These are phyloP conservation scores for Maudiozyma pseudohumilis DNA, from an alignment of 805 yeast species.

Conservation along the genomic window DNA sequence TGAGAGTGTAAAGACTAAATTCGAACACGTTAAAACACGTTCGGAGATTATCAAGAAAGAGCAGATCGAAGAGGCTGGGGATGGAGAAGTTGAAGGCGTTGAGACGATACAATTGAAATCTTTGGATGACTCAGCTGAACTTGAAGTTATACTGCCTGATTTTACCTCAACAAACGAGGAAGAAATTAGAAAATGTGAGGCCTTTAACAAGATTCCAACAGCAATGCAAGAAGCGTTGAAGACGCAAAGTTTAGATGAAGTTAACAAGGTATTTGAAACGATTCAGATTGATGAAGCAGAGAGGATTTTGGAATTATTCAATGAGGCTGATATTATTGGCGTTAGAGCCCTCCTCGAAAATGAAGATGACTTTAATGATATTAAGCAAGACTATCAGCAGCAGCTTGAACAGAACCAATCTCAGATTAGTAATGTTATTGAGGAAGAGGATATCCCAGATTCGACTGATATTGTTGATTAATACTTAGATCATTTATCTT, in stretches of 20 bases:
- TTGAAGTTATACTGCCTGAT: constrained; percentile 61
- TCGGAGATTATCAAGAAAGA: constrained; percentile 58
- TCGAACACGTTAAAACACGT: constrained; percentile 60
- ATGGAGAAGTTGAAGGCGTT: constrained; percentile 47
- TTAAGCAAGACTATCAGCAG: constrained; percentile 36
- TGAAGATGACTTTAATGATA: constrained; percentile 55
- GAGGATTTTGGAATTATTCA: constrained; percentile 56
- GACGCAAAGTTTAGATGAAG: constrained; percentile 61
- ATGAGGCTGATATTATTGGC: constrained; percentile 75
- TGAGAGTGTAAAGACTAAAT: constrained; percentile 66
- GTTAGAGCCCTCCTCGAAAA: constrained; percentile 68
- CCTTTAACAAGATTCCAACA: constrained; percentile 48
- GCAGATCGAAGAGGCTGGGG: constrained; percentile 29
- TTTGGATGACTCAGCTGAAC: constrained; percentile 71
- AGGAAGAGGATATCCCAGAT: constrained; percentile 2
- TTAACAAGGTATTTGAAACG: constrained; percentile 70
- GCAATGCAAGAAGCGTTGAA: constrained; percentile 68
- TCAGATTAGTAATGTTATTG: background rate
- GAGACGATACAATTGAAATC: constrained; percentile 82
- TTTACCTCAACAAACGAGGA: constrained; percentile 39
- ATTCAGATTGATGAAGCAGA: constrained; percentile 77
- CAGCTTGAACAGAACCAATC: constrained; percentile 2
- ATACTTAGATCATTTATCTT: too few species aligned
- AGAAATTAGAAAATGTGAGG: constrained; percentile 37
- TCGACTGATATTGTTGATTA: constrained; percentile 13